Conservation (phyloP, 176 grass and related monocot genomes). For the Aegilops bicornis region DNA sequence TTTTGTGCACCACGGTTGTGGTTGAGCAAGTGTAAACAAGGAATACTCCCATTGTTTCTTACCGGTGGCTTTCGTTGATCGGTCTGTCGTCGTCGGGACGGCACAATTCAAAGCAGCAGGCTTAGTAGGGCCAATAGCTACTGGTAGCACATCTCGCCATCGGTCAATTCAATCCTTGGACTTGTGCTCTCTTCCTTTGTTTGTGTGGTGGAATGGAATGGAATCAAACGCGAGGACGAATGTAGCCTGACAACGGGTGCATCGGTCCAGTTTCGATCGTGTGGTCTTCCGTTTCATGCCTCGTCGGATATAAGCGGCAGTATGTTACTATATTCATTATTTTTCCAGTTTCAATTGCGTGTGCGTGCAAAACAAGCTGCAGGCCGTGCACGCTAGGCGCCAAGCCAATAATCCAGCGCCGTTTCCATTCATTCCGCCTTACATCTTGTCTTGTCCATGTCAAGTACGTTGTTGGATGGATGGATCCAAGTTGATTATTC, state of each 20-base stretch:
- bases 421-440: background rate
- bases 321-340: background rate
- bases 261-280: background rate
- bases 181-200: background rate
- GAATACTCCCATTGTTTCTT: background rate
- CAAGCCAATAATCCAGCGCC: background rate
- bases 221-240: background rate
- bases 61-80: background rate
- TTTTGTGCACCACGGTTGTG: background rate
- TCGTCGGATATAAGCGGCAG: too few relatives aligned
- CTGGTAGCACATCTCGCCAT: background rate
- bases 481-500: background rate
- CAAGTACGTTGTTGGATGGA: background rate
- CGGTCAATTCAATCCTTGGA: background rate
- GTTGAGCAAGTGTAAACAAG: conserved; percentile 23
- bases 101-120: background rate
- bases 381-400: background rate
- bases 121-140: background rate
- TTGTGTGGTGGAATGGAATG: background rate
- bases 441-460: background rate
- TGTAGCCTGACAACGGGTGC: background rate
- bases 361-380: background rate
- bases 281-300: too few relatives aligned
- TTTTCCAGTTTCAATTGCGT: background rate
- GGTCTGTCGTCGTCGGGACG: background rate